Evolutionary conservation across 1,284 basidiomycete genomes (phyloP).

Genomic region (Flammula alnicola): DNA sequence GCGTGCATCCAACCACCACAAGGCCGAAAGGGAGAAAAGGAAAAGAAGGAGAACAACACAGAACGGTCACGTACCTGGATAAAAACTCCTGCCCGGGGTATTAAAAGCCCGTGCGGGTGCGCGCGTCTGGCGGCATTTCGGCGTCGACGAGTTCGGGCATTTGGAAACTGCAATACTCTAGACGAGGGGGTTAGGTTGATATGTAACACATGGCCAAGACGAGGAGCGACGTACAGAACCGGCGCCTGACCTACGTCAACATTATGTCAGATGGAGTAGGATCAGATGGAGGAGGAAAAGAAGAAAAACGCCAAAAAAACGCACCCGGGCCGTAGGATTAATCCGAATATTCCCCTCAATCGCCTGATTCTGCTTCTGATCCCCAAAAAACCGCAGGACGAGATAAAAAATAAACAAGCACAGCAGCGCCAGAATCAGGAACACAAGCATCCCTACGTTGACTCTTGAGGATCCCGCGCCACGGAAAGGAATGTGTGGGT

Average conservation of each 20-base stretch:
- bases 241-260: conserved; percentile 42
- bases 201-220: no score
- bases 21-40: no score
- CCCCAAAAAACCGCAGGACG: conserved; percentile 60
- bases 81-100: conserved; percentile 69
- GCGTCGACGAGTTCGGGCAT: conserved; percentile 70
- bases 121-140: conserved; percentile 64
- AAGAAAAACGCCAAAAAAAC: no score
- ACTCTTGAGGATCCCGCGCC: conserved; percentile 56
- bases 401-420: conserved; percentile 82
- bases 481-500: conserved; percentile 30
- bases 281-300: no score
- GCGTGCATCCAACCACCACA: no score
- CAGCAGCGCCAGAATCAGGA: conserved; percentile 54
- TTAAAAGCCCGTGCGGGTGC: conserved; percentile 72
- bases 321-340: no score
- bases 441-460: conserved; percentile 61
- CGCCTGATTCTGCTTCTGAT: conserved; percentile 48
- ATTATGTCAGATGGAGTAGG: no score
- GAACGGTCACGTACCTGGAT: conserved; percentile 40
- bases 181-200: no score
- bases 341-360: conserved; percentile 70
- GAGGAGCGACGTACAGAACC: conserved; percentile 27
- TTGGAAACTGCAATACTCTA: conserved; percentile 41
- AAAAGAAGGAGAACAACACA: no score